Evolutionary conservation across 192 early-diverging fungal genomes (phyloP), one percentile per base, ranked within the genome.

Genomic region (Coemansia sp.): DNA sequence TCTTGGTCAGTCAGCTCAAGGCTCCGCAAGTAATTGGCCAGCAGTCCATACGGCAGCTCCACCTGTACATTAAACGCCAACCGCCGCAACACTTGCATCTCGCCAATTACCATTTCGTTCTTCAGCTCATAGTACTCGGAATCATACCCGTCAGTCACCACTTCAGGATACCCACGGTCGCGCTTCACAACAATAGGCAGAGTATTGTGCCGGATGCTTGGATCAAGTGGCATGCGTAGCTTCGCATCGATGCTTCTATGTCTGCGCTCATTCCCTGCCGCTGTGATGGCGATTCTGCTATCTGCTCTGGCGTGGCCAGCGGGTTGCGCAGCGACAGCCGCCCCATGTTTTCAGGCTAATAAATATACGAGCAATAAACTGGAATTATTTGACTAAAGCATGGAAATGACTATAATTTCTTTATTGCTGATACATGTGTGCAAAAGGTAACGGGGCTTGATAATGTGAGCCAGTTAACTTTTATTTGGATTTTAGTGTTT

Each of bases 31-130:
- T 95, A 99, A 65, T 96, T 96, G 60, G 97, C 86, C 87, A 99
- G 88, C 55, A 94, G 86, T 17, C 90, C 91, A 72, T 99, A 95
- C n/a, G 97, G 95, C 12, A 94, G 86, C 74, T 96, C 90, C 1
- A 98, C 96, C 63, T 97, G 94, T 4, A 98, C 94, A 69, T 96
- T 93, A 72, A 99, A 99, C 8, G 89, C 94, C 6, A 99, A 84
- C 32, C 86, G 85, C 12, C 87, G 87, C 32, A 99, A 80, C 24
- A 99, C 90, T 58, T 93, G 89, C 79, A 94, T 87, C 72, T 99
- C 97, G 43, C 85, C 89, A 37, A 86, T 76, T 5, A 94, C 83
- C 59, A 93, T 73, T 19, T 86, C 91, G 56, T 92, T 88, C 68
- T 95, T 93, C 66, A 92, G 74, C 19, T 91, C 91, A 58, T 91